These are phyloP conservation scores for Blastomyces gilchristii DNA, from an alignment of 2,329 filamentous ascomycete species.

Conservation along the genomic window DNA sequence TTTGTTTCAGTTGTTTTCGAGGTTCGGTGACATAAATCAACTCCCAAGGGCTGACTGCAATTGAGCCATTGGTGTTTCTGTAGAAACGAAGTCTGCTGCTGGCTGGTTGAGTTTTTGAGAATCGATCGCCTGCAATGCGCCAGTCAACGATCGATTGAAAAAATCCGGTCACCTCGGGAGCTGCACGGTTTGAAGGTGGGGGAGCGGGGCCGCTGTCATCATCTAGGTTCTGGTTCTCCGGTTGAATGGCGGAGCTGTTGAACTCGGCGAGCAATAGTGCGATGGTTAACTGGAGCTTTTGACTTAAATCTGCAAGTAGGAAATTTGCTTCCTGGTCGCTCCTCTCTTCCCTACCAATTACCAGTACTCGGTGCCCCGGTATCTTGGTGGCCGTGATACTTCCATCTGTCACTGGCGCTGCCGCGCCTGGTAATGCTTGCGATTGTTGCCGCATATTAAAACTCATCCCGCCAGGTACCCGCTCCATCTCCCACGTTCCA, in stretches of 20 bases:
- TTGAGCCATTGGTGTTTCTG: not conserved
- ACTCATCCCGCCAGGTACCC: constrained; percentile 8
- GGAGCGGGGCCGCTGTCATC: not conserved
- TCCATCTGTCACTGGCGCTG: not conserved
- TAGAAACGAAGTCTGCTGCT: constrained; percentile 1
- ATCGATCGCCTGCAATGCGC: constrained; percentile 1
- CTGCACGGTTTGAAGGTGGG: not conserved
- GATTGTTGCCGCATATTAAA: constrained; percentile 11
- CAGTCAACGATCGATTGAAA: constrained; percentile 4
- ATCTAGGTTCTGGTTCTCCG: not conserved
- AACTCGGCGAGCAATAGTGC: not conserved
- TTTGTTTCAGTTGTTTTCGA: not conserved
- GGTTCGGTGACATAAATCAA: not conserved
- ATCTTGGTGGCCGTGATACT: not conserved
- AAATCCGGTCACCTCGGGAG: not conserved
- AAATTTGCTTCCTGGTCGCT: not conserved
- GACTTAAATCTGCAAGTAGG: not conserved
- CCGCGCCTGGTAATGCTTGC: not conserved
- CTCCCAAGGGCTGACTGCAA: not conserved
- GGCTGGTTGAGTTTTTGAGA: not conserved
- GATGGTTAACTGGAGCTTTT: constrained; percentile 1
- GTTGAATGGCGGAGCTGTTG: not conserved
- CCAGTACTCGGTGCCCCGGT: not conserved
- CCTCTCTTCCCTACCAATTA: not conserved
- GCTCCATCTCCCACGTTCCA: constrained; percentile 8